These are phyloP conservation scores for Chenopodium berlandieri DNA, from an alignment of 148 eudicot genomes.

Conservation along the genomic window DNA sequence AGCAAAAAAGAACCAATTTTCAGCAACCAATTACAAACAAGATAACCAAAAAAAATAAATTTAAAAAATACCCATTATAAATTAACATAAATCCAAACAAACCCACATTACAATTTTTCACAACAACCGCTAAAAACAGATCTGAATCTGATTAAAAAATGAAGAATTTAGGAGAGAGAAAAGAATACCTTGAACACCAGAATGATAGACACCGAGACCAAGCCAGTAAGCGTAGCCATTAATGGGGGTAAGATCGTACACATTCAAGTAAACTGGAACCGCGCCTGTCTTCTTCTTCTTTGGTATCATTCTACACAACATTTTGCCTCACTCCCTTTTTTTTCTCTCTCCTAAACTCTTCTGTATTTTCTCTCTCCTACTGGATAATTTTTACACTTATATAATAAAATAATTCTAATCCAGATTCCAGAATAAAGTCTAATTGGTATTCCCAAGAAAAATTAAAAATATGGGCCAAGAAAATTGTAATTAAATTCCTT, in stretches of 20 bases:
- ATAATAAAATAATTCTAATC: not conserved
- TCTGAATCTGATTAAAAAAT: conserved; percentile 14
- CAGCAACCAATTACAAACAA: not conserved
- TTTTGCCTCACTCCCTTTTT: conserved; percentile 20
- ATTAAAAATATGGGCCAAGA: conserved; percentile 1
- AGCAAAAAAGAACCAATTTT: not conserved
- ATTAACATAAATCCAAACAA: conserved; percentile 16
- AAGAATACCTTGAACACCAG: conserved; percentile 76
- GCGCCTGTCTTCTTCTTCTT: conserved; percentile 65
- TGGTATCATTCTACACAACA: conserved; percentile 61
- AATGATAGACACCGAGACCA: conserved; percentile 88
- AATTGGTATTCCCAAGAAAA: conserved; percentile 10
- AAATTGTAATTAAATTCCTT: not conserved
- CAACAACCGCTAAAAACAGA: conserved; percentile 19
- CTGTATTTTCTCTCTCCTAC: conserved; percentile 16
- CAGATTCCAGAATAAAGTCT: not conserved
- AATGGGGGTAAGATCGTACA: conserved; percentile 85
- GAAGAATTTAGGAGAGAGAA: not conserved
- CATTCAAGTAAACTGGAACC: conserved; percentile 75
- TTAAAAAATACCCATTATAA: conserved; percentile 2
- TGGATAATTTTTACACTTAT: not conserved
- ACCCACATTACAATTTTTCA: conserved; percentile 15
- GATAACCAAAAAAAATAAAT: not conserved
- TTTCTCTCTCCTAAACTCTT: not conserved
- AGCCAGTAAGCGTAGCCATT: conserved; percentile 89